Base-by-base conservation (phyloP, 1,284 basidiomycete species). In the Erythrobasidium hasegawianum region DNA sequence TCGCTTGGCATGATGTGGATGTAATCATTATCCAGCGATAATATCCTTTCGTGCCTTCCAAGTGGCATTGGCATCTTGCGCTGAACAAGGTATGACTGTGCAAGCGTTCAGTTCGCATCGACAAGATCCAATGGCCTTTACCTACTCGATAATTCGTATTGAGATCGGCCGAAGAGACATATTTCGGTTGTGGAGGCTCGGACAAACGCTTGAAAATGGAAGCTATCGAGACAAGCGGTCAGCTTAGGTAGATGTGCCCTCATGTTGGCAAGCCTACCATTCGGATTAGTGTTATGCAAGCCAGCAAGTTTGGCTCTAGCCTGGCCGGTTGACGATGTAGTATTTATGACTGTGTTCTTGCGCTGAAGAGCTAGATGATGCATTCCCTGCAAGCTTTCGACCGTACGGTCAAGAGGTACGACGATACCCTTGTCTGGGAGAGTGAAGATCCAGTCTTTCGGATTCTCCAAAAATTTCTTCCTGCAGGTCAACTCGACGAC, bases 1-100 rank as follows among this genome's bases (percentile, higher is more conserved):
- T 87, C 82, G 5, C 87, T 85, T 2, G 91, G 91, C 85, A 95
- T 90, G 74, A 96, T 91, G 59, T 74, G 72, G 13, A 75, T 68
- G 55, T 97, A 97, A 70, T 88, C 89, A 5, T 94, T 94, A 76
- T 98, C 96, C 66, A 98, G 89, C 11, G 94, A 94, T 1, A 98
- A 83, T 1, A 86, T 86, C 8, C 94, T 86, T 76, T 96, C 93
- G 73, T 93, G 90, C 33, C 92, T 85, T 1, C 92, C 86, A 39
- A 93, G 81, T n/a, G 76, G 75, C 85, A 97, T 94, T 1, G 91
- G 90, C 75, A 93, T 85, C 79, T 95, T 97, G 52, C 95, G 87
- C 73, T 89, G 90, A n/a, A 98, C 90, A 0, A 85, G 89, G 75
- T 87, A 98, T 83, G 89, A 88, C 88, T 94, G 76, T n/a, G n/a